Evolutionary conservation across 805 yeast species (phyloP).

Genomic region (Wickerhamomyces hampshirensis): DNA sequence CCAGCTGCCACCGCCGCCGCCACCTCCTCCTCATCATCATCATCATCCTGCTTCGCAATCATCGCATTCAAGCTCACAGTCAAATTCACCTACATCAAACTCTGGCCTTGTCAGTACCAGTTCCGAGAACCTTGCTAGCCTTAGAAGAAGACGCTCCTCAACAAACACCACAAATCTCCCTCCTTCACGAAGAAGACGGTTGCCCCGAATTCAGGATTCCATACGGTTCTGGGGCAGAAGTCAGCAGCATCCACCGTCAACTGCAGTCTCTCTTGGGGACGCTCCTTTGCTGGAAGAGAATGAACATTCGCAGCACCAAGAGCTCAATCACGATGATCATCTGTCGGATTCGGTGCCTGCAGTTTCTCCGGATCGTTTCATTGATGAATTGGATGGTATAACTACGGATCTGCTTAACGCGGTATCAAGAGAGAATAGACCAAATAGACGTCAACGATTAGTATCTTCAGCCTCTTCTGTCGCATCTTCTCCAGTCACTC

Average conservation of each 20-base stretch:
- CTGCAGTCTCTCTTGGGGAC: background rate
- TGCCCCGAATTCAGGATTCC: constrained; percentile 10
- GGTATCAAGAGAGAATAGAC: constrained; percentile 5
- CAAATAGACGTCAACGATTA: background rate
- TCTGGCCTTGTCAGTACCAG: no score
- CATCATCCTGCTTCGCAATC: no score
- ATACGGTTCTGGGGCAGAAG: constrained; percentile 15
- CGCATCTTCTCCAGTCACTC: constrained; percentile 2
- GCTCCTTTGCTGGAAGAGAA: background rate
- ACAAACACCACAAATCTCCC: constrained; percentile 11
- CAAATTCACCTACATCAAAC: no score
- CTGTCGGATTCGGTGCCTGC: no score
- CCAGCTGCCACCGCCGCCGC: no score
- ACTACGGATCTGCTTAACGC: constrained; percentile 16
- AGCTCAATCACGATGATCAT: background rate
- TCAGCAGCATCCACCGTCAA: background rate
- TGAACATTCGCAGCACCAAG: background rate
- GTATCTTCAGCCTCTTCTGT: constrained; percentile 1
- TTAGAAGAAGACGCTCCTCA: constrained; percentile 25
- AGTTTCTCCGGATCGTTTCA: constrained; percentile 10
- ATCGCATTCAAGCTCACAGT: no score
- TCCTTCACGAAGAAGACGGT: constrained; percentile 21
- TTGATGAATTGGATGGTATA: constrained; percentile 21
- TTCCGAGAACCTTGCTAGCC: no score
- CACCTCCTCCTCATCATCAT: no score